Evolutionary conservation across 345 rosid species (phyloP), one percentile per base, ranked within the genome.

Genomic region (Alliaria petiolata): DNA sequence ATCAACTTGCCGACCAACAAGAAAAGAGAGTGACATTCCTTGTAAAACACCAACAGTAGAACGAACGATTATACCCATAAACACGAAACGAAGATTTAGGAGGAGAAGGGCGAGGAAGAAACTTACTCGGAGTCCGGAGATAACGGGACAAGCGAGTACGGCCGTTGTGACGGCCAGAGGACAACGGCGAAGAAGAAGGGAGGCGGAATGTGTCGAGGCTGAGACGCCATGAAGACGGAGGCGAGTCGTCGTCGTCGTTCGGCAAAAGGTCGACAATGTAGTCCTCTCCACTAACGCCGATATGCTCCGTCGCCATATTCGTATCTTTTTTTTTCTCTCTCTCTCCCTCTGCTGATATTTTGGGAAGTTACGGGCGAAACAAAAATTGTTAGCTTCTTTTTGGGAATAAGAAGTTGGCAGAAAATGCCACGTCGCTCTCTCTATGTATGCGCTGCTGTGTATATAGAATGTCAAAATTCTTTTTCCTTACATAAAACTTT

Each of bases 181-280:
- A 34, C 38, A 15, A 43, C 35, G 38, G 54, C 6, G 60, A 34
- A 12, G 60, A 74, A 8, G 58, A 77, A 13, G 80, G 79, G 14
- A 85, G 58, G 10, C 82, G 82, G 66, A 81, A 85, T 9, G 74
- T 66, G 25, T 85, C 81, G 61, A 85, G 79, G 19, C 62, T 75
- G 60, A 85, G 82, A 68, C 84, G 80, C 86, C 88, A 85, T 38
- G 88, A 65, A 39, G 82, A 69, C 2, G 85, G 61, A 2, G 38
- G 25, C 8, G 64, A 45, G 14, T 43, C 26, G 10, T 26, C 35
- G 3, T 42, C 35, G 31, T 60, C 40, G n/a, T 64, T 42, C 1
- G 57, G 69, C 10, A 77, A 52, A 54, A 77, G 85, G 69, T 70
- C 78, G 64, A 57, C 69, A 60, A 8, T 75, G 64, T 36, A 67